Conservation (phyloP, 2,329 filamentous ascomycete genomes). For the Cladosporium sp. region DNA sequence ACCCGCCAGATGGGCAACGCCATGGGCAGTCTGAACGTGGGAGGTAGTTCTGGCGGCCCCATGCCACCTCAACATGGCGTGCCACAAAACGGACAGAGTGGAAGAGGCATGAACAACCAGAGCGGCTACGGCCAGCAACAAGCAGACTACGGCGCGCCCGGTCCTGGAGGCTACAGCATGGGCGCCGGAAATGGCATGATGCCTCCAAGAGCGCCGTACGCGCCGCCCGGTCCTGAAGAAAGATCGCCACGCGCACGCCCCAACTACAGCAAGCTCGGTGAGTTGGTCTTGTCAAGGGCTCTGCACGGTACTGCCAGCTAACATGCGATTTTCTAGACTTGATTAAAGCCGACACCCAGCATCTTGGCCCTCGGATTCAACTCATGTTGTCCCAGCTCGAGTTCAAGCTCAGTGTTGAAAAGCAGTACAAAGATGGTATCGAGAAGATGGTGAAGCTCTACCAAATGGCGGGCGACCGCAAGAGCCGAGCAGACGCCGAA, state of each 20-base stretch:
- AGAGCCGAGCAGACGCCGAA: conserved; percentile 89
- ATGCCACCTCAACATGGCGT: conserved; percentile 27
- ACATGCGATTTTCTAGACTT: conserved; percentile 56
- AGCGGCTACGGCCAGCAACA: conserved; percentile 48
- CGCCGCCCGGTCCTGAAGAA: conserved; percentile 62
- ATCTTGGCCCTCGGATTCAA: conserved; percentile 94
- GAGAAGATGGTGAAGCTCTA: conserved; percentile 99
- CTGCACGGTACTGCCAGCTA: conserved; percentile 9
- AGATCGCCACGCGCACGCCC: conserved; percentile 67
- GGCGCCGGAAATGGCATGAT: conserved; percentile 66
- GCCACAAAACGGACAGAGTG: conserved; percentile 25
- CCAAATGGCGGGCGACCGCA: conserved; percentile 92
- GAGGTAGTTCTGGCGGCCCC: conserved; percentile 30
- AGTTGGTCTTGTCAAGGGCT: conserved; percentile 25
- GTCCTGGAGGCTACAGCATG: conserved; percentile 49
- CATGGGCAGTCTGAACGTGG: conserved; percentile 60
- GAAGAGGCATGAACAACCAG: conserved; percentile 48
- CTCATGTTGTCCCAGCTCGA: conserved; percentile 98
- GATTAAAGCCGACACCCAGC: conserved; percentile 96
- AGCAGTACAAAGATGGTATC: conserved; percentile 97
- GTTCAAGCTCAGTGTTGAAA: conserved; percentile 97
- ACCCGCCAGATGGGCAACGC: conserved; percentile 67
- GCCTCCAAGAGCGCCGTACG: conserved; percentile 74
- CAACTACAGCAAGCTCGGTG: conserved; percentile 95
- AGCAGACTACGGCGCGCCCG: conserved; percentile 54